Conservation (phyloP, 805 yeast species). For the Yarrowia hollandica region DNA sequence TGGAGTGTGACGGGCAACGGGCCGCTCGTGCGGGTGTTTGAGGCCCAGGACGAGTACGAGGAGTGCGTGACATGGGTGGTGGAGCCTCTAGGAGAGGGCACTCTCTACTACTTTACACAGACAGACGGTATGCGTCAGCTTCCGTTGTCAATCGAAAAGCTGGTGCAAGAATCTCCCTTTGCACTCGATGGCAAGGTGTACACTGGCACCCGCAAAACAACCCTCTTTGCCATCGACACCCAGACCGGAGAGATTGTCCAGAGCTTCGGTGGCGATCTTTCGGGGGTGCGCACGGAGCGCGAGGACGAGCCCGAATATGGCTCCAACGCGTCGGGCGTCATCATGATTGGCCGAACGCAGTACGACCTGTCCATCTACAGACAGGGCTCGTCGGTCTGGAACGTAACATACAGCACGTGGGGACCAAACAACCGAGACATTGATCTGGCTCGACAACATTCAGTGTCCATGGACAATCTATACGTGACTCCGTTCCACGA, state of each 20-base stretch:
- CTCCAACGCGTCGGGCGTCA: conserved; percentile 31
- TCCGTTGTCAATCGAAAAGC: conserved; percentile 74
- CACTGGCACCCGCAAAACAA: conserved; percentile 79
- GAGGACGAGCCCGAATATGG: conserved; percentile 31
- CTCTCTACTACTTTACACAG: conserved; percentile 75
- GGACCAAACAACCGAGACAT: conserved; percentile 84
- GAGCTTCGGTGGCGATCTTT: conserved; percentile 59
- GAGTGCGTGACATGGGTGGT: conserved; percentile 71
- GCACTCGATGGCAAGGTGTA: conserved; percentile 79
- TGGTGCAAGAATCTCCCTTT: conserved; percentile 84
- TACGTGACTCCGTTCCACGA: conserved; percentile 85
- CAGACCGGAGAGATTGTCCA: conserved; percentile 70
- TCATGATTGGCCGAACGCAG: conserved; percentile 43
- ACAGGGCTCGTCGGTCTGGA: conserved; percentile 70
- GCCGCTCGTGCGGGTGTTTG: conserved; percentile 54
- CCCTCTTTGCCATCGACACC: conserved; percentile 71
- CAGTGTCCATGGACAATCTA: conserved; percentile 62
- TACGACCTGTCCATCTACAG: conserved; percentile 62
- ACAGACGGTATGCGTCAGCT: conserved; percentile 73
- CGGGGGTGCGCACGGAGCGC: conserved; percentile 30
- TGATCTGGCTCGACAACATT: conserved; percentile 48
- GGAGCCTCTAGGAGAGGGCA: conserved; percentile 86
- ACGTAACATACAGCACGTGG: conserved; percentile 84
- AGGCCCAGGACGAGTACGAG: conserved; percentile 31
- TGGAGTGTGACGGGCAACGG: conserved; percentile 74